These are phyloP conservation scores for Takakia lepidozioides DNA, from an alignment of 225 moss, liverwort and hornwort species.

Conservation along the genomic window DNA sequence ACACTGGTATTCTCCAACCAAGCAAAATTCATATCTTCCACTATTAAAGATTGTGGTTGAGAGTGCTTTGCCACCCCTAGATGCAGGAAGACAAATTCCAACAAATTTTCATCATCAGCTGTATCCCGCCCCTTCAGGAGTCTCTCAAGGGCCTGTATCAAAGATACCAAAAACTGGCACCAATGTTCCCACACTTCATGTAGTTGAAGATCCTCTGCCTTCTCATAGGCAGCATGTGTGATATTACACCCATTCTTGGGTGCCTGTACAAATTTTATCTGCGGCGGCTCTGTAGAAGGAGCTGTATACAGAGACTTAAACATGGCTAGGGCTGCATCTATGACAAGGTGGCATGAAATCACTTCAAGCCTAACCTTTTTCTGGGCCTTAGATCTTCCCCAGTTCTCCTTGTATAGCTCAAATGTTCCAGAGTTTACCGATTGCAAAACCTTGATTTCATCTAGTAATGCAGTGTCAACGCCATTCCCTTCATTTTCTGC, in stretches of 20 bases:
- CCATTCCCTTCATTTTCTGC: neutral
- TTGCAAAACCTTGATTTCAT: conserved; percentile 20
- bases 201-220: conserved; percentile 11
- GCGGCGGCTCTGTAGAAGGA: too few species aligned
- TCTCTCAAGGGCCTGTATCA: conserved; percentile 21
- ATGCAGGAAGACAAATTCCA: conserved; percentile 17
- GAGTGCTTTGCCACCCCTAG: conserved; percentile 24
- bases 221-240: neutral
- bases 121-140: conserved; percentile 18
- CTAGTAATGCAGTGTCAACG: conserved; percentile 8
- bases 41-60: conserved; percentile 13
- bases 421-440: neutral
- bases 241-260: conserved; percentile 3
- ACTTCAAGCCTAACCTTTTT: conserved; percentile 18
- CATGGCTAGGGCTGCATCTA: conserved; percentile 1
- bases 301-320: neutral
- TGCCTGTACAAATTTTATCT: too few species aligned
- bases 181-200: conserved; percentile 21
- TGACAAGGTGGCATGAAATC: conserved; percentile 12
- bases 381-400: conserved; percentile 4
- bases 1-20: conserved; percentile 15
- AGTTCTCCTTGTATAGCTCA: conserved; percentile 5
- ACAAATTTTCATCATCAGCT: conserved; percentile 29
- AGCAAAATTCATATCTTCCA: conserved; percentile 8
- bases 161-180: conserved; percentile 12